Evolutionary conservation across 2,329 filamentous ascomycete species (phyloP).

Genomic region (Mycosphaerelloides madeirae): DNA sequence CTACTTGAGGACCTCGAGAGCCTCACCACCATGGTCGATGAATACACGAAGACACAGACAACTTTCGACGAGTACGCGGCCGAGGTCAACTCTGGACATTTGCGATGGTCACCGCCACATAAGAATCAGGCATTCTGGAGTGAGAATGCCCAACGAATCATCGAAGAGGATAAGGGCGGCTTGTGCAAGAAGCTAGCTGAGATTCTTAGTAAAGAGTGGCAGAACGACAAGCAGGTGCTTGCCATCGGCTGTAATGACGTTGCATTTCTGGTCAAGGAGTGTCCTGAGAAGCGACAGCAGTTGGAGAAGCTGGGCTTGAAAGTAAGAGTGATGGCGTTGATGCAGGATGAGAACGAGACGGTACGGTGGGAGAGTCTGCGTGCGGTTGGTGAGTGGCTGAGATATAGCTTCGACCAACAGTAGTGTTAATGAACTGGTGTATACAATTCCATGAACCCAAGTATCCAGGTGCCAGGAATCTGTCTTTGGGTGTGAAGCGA

Average conservation of each 20-base stretch:
- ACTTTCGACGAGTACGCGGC: constrained; percentile 68
- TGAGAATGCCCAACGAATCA: constrained; percentile 81
- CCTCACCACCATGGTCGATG: constrained; percentile 64
- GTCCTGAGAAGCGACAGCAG: constrained; percentile 73
- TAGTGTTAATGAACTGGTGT: not conserved
- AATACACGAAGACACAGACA: constrained; percentile 69
- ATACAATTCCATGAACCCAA: too few species aligned
- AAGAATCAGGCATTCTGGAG: constrained; percentile 83
- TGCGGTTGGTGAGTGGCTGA: constrained; percentile 73
- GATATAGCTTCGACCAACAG: constrained; percentile 58
- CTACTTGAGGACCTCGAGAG: constrained; percentile 47
- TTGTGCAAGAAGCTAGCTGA: constrained; percentile 77
- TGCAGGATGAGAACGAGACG: constrained; percentile 81
- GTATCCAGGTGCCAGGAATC: too few species aligned
- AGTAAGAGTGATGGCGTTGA: constrained; percentile 84
- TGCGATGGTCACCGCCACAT: constrained; percentile 90
- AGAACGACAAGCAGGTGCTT: constrained; percentile 78
- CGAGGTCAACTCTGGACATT: constrained; percentile 78
- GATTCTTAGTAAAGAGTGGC: constrained; percentile 76
- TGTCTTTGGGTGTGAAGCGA: too few species aligned
- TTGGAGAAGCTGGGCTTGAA: constrained; percentile 84
- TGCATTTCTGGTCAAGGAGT: constrained; percentile 80
- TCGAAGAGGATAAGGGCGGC: constrained; percentile 76
- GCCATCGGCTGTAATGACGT: constrained; percentile 93
- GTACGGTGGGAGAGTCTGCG: constrained; percentile 90